These are phyloP conservation scores for Fusarium sp. DNA, from an alignment of 2,329 filamentous ascomycete species.

Conservation along the genomic window DNA sequence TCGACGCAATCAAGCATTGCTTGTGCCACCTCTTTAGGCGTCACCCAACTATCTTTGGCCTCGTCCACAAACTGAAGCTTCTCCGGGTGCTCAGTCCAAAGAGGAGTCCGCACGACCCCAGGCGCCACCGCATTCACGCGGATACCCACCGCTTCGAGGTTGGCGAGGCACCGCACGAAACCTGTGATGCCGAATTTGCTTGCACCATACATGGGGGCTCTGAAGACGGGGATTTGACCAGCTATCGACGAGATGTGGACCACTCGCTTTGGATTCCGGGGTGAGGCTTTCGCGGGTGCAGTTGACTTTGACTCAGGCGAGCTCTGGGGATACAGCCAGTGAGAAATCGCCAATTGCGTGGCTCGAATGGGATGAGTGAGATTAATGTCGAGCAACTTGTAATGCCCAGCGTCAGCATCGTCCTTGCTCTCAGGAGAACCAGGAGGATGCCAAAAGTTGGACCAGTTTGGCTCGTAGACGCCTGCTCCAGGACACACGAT, in stretches of 20 bases:
- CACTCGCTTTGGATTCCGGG: conserved; percentile 50
- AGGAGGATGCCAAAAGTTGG: conserved; percentile 57
- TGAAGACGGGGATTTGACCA: conserved; percentile 50
- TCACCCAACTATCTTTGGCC: conserved; percentile 54
- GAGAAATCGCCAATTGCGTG: conserved; percentile 54
- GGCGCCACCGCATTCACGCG: conserved; percentile 59
- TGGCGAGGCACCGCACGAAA: conserved; percentile 55
- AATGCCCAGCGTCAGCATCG: conserved; percentile 45
- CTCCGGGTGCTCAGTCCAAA: conserved; percentile 59
- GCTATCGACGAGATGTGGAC: conserved; percentile 54
- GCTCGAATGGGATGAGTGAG: conserved; percentile 55
- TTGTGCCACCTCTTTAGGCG: conserved; percentile 55
- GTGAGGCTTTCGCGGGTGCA: conserved; percentile 25
- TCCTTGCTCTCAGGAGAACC: conserved; percentile 51
- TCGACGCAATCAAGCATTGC: conserved; percentile 57
- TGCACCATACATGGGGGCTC: conserved; percentile 53
- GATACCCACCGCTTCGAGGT: conserved; percentile 51
- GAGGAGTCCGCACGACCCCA: conserved; percentile 56
- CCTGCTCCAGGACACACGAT: conserved; percentile 60
- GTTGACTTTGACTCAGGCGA: conserved; percentile 6
- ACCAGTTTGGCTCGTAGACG: conserved; percentile 58
- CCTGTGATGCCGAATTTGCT: conserved; percentile 54
- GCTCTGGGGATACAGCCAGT: conserved; percentile 50
- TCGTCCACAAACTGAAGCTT: conserved; percentile 54
- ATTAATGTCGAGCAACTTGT: conserved; percentile 55